A percentile compares a stretch with the other conserved stretches of the same genome.
Conservation (phyloP, 495 filamentous ascomycete genomes). For the Aspergillus haitiensis region DNA sequence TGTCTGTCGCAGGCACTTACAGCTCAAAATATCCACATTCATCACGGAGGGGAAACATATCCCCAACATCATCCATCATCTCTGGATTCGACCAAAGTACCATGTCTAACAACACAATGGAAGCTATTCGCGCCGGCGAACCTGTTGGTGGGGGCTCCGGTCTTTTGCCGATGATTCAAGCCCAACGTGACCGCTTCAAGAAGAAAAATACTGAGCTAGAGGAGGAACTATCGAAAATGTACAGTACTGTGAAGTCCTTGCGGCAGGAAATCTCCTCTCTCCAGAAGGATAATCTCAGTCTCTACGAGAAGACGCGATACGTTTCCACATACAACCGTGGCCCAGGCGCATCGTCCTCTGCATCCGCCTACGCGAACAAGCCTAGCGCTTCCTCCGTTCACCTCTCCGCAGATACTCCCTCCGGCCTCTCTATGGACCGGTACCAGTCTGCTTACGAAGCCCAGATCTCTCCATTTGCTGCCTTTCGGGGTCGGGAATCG, state of each 20-base stretch:
- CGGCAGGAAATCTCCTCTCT: slow-evolving; percentile 88
- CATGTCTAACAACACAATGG: slow-evolving; percentile 50
- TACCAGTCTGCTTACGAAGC: slow-evolving; percentile 94
- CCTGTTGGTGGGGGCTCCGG: slow-evolving; percentile 79
- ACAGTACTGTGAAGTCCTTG: slow-evolving; percentile 78
- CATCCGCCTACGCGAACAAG: slow-evolving; percentile 68
- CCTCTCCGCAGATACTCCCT: slow-evolving; percentile 56
- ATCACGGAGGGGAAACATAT: slow-evolving; percentile 66
- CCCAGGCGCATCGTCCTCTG: slow-evolving; percentile 62
- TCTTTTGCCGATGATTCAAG: slow-evolving; percentile 96
- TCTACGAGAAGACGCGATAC: slow-evolving; percentile 98
- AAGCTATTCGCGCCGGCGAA: slow-evolving; percentile 64
- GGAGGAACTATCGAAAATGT: slow-evolving; percentile 79
- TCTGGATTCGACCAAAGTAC: slow-evolving; percentile 78
- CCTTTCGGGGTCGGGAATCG: slow-evolving; percentile 88
- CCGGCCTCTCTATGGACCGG: slow-evolving; percentile 72
- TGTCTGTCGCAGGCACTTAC: slow-evolving; percentile 93
- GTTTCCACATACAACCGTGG: slow-evolving; percentile 84
- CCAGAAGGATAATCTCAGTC: slow-evolving; percentile 92
- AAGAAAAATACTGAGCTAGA: slow-evolving; percentile 91
- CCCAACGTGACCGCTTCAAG: slow-evolving; percentile 97
- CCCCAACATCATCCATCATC: slow-evolving; percentile 96
- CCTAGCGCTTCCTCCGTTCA: slow-evolving; percentile 74
- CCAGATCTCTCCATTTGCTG: slow-evolving; percentile 92
- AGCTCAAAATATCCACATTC: slow-evolving; percentile 79